These are phyloP conservation scores for Eucalyptus leucophloia DNA, from an alignment of 345 rosid genomes.

Conservation along the genomic window DNA sequence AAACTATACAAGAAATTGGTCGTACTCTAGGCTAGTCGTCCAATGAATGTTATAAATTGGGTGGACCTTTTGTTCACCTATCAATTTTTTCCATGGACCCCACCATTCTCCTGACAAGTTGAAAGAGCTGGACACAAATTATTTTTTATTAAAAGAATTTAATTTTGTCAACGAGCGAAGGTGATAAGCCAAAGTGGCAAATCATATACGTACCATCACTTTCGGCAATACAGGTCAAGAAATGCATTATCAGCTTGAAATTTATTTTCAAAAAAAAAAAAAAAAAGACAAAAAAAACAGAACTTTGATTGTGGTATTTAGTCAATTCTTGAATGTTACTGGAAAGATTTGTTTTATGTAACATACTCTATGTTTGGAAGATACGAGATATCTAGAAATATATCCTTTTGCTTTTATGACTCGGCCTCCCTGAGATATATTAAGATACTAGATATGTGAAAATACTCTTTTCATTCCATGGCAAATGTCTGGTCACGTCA, in stretches of 20 bases:
- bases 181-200: neutral
- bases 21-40: neutral
- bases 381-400: neutral
- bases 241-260: neutral
- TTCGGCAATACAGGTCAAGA: neutral
- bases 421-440: neutral
- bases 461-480: neutral
- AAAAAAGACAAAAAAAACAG: neutral
- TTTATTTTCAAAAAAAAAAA: neutral
- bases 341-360: neutral
- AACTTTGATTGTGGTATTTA: neutral
- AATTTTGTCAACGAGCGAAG: neutral
- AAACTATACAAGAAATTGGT: neutral
- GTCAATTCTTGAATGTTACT: neutral
- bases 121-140: neutral
- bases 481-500: neutral
- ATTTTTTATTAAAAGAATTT: neutral
- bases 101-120: neutral
- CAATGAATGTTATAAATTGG: neutral
- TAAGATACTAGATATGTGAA: neutral
- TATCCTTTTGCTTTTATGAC: too few relatives aligned
- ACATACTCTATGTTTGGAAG: neutral
- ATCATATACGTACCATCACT: neutral
- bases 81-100: neutral
- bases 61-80: neutral